Evolutionary conservation across 1,139 yeast genomes (phyloP), one percentile per base, ranked within the genome.

Genomic region (Nadsonia commutata): DNA sequence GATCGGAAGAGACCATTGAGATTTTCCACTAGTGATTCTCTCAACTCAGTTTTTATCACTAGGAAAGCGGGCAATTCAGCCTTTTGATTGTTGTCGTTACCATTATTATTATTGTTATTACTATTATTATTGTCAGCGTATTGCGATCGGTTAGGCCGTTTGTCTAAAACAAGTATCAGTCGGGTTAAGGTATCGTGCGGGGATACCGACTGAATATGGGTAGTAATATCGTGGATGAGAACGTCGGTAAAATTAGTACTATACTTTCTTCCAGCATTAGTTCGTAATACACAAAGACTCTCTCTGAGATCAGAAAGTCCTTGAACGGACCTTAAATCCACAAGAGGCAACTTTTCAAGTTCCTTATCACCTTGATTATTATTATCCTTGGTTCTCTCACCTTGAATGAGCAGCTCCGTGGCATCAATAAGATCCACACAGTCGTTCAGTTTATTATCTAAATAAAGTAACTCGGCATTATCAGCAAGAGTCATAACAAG

Each of bases 211-310:
- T 70, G 68, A 53, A 74, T 73, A 54, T 80, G 83, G 2, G 52
- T 45, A 43, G 78, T 68, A 44, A 86, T 61, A 58, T 86, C 95
- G 1, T 66, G 65, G 16, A 81, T 51, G 40, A 86, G 63, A 20
- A 70, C 54, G 19, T 72, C 71, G 11, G 72, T 66, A 52, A 86
- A 77, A 40, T 71, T 65, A 31, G 70, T 65, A 3, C 79, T 73
- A 51, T 76, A 81, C 6, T 78, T 75, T 42, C 71, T 74, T n/a
- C 93, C 86, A 41, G 86, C 80, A 40, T 69, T 71, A 5, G 64
- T 68, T 54, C 67, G 65, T 54, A 84, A 63, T 20, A 64, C 66
- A n/a, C 71, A 56, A 56, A 75, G 57, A 53, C 73, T 56, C 52
- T 74, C 67, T 41, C 74, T 69, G n/a, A 79, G 58, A 31, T 72